phyloP scores from a whole-genome alignment of 345 rosid genomes.

The Triadica sebifera region DNA sequence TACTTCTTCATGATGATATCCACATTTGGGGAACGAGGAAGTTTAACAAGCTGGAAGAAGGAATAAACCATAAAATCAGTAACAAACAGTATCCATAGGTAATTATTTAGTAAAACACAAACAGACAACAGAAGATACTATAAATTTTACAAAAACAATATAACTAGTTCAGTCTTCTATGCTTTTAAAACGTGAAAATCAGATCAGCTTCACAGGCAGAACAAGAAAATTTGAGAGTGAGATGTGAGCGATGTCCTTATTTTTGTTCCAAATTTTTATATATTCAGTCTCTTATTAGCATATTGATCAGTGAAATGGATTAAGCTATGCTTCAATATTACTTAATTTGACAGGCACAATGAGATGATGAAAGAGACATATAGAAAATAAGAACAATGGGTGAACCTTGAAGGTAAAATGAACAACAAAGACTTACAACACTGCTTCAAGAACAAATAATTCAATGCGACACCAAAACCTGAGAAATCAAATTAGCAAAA shows the following conservation, averaged over 20 bases:
- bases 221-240: neutral
- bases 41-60: constrained; percentile 28
- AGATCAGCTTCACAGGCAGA: neutral
- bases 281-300: neutral
- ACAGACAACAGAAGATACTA: no score
- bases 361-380: neutral
- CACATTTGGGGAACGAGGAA: constrained; percentile 26
- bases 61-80: constrained; percentile 11
- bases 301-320: neutral
- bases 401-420: neutral
- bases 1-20: constrained; percentile 24
- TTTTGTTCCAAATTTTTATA: neutral
- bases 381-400: neutral
- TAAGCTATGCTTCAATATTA: neutral
- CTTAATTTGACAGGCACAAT: neutral
- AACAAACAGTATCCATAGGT: neutral
- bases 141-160: neutral
- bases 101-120: neutral
- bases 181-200: neutral
- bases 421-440: neutral
- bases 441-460: no score
- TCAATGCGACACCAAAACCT: neutral
- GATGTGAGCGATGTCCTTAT: neutral
- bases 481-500: constrained; percentile 6
- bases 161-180: neutral